Percentiles rank a stretch among this genome's conserved stretches.
Conservation (phyloP, 257 asterid species). For the Thymus quinquecostatus region DNA sequence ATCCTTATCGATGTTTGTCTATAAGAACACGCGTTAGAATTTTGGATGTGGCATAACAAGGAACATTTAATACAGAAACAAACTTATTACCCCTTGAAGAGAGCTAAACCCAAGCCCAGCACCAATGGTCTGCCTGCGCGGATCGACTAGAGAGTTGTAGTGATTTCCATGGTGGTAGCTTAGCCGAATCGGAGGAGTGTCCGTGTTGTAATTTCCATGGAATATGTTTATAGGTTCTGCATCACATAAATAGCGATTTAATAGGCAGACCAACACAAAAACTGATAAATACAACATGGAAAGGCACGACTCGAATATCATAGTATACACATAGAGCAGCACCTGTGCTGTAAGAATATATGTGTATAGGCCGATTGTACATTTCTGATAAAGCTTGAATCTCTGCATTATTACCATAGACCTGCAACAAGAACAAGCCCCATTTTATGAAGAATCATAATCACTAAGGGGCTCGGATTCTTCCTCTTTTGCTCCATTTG, state of each 20-base stretch:
- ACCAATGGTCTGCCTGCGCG: conserved; percentile 77
- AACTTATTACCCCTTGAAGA: conserved; percentile 87
- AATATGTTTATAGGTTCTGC: conserved; percentile 92
- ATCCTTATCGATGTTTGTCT: conserved; percentile 76
- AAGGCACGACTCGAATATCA: conserved; percentile 1
- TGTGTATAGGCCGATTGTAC: conserved; percentile 98
- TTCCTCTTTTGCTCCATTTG: not conserved
- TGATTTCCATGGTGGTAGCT: conserved; percentile 98
- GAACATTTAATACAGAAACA: too few species aligned
- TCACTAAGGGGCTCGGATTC: not conserved
- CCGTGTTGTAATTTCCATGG: conserved; percentile 91
- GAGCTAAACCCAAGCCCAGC: conserved; percentile 95
- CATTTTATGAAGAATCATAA: conserved; percentile 19
- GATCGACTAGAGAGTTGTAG: conserved; percentile 96
- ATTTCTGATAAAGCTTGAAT: conserved; percentile 94
- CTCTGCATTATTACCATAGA: conserved; percentile 93
- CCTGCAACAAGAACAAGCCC: conserved; percentile 49
- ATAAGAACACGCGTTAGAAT: conserved; percentile 8
- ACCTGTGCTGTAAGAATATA: conserved; percentile 97
- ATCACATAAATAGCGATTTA: conserved; percentile 22
- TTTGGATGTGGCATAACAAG: not conserved
- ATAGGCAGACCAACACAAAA: conserved; percentile 31
- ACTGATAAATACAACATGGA: conserved; percentile 11
- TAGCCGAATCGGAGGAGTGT: conserved; percentile 85
- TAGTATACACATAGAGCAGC: conserved; percentile 28